Evolutionary conservation across 2,329 filamentous ascomycete species (phyloP).

Genomic region (Sphaerostilbella broomeana): DNA sequence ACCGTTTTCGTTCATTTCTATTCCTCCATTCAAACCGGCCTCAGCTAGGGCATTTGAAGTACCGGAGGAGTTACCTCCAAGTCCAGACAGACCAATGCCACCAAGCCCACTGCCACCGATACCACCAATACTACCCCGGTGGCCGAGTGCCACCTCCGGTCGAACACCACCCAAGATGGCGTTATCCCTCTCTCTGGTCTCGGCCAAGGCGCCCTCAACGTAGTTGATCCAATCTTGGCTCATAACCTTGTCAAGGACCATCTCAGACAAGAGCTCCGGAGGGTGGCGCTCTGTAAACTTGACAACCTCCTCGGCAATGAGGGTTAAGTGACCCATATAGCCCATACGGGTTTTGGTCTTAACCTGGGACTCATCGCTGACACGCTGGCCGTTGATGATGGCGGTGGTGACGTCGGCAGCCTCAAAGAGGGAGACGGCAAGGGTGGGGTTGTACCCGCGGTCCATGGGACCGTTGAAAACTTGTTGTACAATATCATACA

Average conservation of each 20-base stretch:
- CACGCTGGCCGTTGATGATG: conserved; percentile 83
- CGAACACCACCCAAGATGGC: conserved; percentile 95
- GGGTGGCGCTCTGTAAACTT: conserved; percentile 96
- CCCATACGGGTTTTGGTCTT: conserved; percentile 85
- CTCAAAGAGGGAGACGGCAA: conserved; percentile 91
- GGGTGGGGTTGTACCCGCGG: conserved; percentile 79
- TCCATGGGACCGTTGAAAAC: conserved; percentile 99
- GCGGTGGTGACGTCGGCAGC: conserved; percentile 81
- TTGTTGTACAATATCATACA: conserved; percentile 98
- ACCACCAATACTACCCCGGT: conserved; percentile 57
- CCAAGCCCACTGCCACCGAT: conserved; percentile 43
- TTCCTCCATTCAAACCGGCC: conserved; percentile 69
- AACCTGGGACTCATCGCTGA: conserved; percentile 78
- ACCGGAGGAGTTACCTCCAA: conserved; percentile 27
- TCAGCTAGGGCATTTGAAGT: conserved; percentile 69
- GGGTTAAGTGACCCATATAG: conserved; percentile 96
- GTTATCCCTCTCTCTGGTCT: conserved; percentile 93
- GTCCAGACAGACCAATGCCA: conserved; percentile 40
- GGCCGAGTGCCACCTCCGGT: conserved; percentile 80
- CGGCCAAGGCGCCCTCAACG: conserved; percentile 84
- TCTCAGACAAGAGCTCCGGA: conserved; percentile 75
- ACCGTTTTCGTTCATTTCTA: conserved; percentile 61
- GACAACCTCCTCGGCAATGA: conserved; percentile 96
- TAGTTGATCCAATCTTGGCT: conserved; percentile 89
- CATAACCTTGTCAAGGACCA: conserved; percentile 82